phyloP scores from a whole-genome alignment of 2,329 filamentous ascomycete species.

The Periconia digitata region DNA sequence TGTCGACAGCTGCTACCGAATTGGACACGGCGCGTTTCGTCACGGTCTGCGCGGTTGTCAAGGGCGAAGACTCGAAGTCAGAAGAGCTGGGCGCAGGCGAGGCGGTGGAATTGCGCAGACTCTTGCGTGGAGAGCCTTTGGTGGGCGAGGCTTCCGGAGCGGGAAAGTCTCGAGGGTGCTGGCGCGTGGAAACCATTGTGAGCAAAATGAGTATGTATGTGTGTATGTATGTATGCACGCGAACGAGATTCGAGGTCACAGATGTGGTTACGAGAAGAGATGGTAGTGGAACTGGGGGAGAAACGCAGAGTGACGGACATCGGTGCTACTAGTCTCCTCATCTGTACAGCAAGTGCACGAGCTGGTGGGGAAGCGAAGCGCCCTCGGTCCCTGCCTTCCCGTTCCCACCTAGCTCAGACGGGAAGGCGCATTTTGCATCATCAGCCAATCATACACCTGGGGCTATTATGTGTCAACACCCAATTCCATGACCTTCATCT shows the following conservation, averaged over 20 bases:
- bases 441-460: background rate
- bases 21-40: constrained; percentile 27
- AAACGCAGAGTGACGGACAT: background rate
- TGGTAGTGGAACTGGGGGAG: background rate
- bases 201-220: background rate
- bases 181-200: constrained; percentile 45
- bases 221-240: background rate
- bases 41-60: constrained; percentile 13
- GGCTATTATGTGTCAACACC: background rate
- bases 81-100: constrained; percentile 31
- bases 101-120: constrained; percentile 35
- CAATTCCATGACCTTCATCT: background rate
- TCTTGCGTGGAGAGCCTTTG: constrained; percentile 30
- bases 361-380: constrained; percentile 5
- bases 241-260: background rate
- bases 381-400: background rate
- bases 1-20: constrained; percentile 17
- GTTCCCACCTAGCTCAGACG: background rate
- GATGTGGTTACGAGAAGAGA: constrained; percentile 9
- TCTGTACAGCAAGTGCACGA: background rate
- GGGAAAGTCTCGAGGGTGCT: constrained; percentile 41
- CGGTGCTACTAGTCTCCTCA: background rate
- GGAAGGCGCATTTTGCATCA: background rate
- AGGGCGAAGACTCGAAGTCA: constrained; percentile 19
- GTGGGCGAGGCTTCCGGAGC: constrained; percentile 38